phyloP scores from a whole-genome alignment of 1,139 yeast species.

The Suhomyces coccinellae region DNA sequence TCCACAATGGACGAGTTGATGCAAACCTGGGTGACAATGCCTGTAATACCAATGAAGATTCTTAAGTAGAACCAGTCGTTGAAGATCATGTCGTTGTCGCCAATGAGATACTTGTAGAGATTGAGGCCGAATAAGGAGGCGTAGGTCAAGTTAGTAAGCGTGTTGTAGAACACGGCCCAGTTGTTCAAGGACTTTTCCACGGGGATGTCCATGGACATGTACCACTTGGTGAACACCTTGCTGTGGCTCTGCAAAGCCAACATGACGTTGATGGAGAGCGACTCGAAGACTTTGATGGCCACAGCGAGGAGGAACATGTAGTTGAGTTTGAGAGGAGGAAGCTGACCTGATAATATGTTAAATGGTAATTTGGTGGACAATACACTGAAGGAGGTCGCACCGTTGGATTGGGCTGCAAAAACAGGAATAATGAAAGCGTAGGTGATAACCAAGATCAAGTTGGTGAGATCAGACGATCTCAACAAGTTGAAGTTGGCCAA shows the following conservation, averaged over 20 bases:
- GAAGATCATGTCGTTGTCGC: slow-evolving; percentile 21
- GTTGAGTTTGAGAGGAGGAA: slow-evolving; percentile 7
- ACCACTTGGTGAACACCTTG: slow-evolving; percentile 67
- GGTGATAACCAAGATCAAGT: slow-evolving; percentile 48
- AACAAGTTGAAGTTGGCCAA: slow-evolving; percentile 65
- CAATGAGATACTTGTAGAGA: slow-evolving; percentile 29
- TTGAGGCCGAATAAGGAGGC: slow-evolving; percentile 48
- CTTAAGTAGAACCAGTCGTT: slow-evolving; percentile 56
- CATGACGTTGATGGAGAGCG: slow-evolving; percentile 52
- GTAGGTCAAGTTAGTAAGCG: slow-evolving; percentile 46
- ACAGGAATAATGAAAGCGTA: slow-evolving; percentile 48
- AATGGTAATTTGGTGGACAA: slow-evolving; percentile 4
- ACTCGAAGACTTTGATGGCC: slow-evolving; percentile 52
- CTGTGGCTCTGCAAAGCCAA: slow-evolving; percentile 61
- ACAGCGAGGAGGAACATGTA: slow-evolving; percentile 51
- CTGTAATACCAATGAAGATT: slow-evolving; percentile 53
- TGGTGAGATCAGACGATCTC: slow-evolving; percentile 65
- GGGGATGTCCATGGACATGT: slow-evolving; percentile 66
- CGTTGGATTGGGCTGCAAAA: slow-evolving; percentile 31
- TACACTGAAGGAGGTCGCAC: no score
- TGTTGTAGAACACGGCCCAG: slow-evolving; percentile 74
- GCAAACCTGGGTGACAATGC: slow-evolving; percentile 67
- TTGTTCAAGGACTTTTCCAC: slow-evolving; percentile 70
- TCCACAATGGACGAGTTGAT: slow-evolving; percentile 70
- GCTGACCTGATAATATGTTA: slow-evolving; percentile 2